Conservation (phyloP, 495 filamentous ascomycete species). For the Trichoderma reesei region DNA sequence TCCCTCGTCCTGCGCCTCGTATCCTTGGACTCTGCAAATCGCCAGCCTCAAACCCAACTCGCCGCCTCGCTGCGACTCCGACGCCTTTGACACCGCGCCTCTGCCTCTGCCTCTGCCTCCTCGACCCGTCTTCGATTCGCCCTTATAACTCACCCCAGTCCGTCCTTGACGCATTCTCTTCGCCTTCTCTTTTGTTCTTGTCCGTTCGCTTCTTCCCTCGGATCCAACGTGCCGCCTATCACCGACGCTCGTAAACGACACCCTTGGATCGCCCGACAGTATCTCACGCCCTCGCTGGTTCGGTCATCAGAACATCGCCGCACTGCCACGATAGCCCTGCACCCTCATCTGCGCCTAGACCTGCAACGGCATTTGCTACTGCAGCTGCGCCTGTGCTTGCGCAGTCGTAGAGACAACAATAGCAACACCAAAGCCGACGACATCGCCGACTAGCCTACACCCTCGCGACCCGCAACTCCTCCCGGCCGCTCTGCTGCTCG, state of each 20-base stretch:
- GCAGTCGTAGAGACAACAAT: too few species aligned
- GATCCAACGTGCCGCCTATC: neutral
- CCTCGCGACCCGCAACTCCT: neutral
- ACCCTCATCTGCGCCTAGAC: neutral
- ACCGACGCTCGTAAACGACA: constrained; percentile 3
- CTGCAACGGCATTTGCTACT: neutral
- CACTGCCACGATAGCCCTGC: constrained; percentile 2
- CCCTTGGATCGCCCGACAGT: neutral
- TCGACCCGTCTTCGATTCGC: neutral
- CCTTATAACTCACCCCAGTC: constrained; percentile 5
- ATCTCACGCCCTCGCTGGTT: neutral
- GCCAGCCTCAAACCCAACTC: neutral
- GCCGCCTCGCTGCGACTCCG: neutral
- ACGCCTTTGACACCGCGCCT: neutral
- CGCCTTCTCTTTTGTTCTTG: neutral
- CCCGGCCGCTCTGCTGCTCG: neutral
- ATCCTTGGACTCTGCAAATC: neutral
- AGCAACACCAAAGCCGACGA: neutral
- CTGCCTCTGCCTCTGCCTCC: too few species aligned
- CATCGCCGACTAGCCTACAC: neutral
- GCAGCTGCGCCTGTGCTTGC: too few species aligned
- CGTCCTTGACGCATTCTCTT: neutral
- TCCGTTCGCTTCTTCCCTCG: neutral
- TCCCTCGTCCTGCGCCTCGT: neutral
- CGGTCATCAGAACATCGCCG: constrained; percentile 7